phyloP scores from a whole-genome alignment of 306 rosid species.

The Oemleria cerasiformis region DNA sequence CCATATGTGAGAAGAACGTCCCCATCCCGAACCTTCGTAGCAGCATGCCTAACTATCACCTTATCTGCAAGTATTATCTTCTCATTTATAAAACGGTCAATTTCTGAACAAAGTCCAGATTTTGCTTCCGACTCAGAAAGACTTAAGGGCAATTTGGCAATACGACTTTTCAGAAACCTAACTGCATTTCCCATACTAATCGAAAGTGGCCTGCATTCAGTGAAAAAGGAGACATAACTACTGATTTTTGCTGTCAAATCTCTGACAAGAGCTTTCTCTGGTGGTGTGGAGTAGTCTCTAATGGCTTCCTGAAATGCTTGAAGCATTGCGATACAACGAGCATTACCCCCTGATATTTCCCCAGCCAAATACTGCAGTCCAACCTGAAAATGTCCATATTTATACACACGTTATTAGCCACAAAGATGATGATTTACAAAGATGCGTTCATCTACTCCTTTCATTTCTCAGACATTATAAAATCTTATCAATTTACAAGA shows the following conservation, averaged over 20 bases:
- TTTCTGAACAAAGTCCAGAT: slow-evolving; percentile 60
- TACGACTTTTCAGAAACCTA: slow-evolving; percentile 61
- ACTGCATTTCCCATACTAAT: slow-evolving; percentile 90
- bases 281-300: slow-evolving; percentile 72
- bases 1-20: slow-evolving; percentile 88
- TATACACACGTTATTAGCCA: not conserved
- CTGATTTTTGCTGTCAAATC: slow-evolving; percentile 76
- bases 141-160: slow-evolving; percentile 52
- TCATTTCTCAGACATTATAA: not conserved
- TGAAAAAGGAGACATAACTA: slow-evolving; percentile 70
- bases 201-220: slow-evolving; percentile 84
- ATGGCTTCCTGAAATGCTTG: slow-evolving; percentile 76
- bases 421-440: slow-evolving; percentile 2
- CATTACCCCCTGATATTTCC: slow-evolving; percentile 70
- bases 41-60: slow-evolving; percentile 77
- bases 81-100: slow-evolving; percentile 63
- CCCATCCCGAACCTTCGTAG: slow-evolving; percentile 68
- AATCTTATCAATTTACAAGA: not conserved
- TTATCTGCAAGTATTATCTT: slow-evolving; percentile 79
- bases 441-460: not conserved
- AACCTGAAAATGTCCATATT: slow-evolving; percentile 49
- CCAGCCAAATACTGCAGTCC: slow-evolving; percentile 73
- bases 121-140: slow-evolving; percentile 74
- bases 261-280: slow-evolving; percentile 55
- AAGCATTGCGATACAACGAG: slow-evolving; percentile 86